Conservation (phyloP, 1,284 basidiomycete species). For the Butyriboletus appendiculatus region DNA sequence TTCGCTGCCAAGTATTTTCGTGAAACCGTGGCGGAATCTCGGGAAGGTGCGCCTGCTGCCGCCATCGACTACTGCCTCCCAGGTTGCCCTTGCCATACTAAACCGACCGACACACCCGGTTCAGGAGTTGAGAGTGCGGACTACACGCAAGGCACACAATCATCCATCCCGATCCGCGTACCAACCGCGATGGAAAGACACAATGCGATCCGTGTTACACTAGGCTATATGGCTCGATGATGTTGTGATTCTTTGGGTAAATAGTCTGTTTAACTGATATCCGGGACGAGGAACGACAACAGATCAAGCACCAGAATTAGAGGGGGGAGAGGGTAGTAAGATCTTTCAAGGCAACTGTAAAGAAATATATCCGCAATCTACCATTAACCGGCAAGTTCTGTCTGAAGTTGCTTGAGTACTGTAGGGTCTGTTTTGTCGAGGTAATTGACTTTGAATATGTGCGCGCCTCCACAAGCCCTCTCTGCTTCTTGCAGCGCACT, state of each 20-base stretch:
- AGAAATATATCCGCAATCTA: neutral
- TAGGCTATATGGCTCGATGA: constrained; percentile 16
- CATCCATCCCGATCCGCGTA: constrained; percentile 29
- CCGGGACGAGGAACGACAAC: constrained; percentile 1
- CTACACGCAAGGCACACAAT: constrained; percentile 5
- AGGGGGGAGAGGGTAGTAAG: constrained; percentile 3
- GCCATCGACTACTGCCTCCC: constrained; percentile 30
- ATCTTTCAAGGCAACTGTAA: neutral
- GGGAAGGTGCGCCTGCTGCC: constrained; percentile 14
- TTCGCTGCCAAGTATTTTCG: constrained; percentile 31
- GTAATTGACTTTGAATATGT: constrained; percentile 57
- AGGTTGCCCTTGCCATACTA: constrained; percentile 33
- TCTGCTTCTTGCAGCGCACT: constrained; percentile 62
- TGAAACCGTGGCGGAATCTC: neutral
- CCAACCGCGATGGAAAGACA: constrained; percentile 35
- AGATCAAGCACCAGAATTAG: neutral
- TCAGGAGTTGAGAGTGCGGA: neutral
- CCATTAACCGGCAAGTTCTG: constrained; percentile 40
- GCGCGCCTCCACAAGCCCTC: constrained; percentile 51
- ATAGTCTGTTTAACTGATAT: constrained; percentile 2
- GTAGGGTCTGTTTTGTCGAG: constrained; percentile 66
- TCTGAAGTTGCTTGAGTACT: constrained; percentile 68
- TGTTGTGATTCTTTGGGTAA: neutral
- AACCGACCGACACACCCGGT: constrained; percentile 9
- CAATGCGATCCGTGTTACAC: constrained; percentile 25